phyloP scores from a whole-genome alignment of 768 basidiomycete genomes.

The Thelephora aurantiotincta region DNA sequence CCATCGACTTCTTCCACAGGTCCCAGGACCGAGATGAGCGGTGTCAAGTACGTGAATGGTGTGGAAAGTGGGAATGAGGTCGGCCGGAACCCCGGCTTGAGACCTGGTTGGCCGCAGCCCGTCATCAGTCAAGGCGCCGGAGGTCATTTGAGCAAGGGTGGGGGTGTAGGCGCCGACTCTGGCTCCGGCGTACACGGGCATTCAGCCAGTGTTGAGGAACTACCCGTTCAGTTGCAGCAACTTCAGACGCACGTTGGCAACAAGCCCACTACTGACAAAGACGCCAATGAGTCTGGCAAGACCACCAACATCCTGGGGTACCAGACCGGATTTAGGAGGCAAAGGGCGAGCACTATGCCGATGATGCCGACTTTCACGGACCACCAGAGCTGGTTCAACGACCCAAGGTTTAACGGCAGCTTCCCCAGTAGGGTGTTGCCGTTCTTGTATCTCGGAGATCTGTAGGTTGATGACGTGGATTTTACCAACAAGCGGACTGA shows the following conservation, averaged over 20 bases:
- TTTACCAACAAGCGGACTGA: conserved; percentile 9
- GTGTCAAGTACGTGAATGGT: not conserved
- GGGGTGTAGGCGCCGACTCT: not conserved
- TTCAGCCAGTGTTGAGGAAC: not conserved
- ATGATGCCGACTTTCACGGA: conserved; percentile 42
- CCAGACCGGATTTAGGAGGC: conserved; percentile 23
- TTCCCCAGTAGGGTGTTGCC: conserved; percentile 90
- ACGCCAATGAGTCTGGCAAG: too few species aligned
- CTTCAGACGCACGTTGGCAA: not conserved
- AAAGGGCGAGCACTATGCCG: conserved; percentile 59
- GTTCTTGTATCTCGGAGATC: conserved; percentile 86
- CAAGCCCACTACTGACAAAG: too few species aligned
- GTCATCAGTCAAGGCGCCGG: too few species aligned
- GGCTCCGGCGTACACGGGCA: not conserved
- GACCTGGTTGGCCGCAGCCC: too few species aligned
- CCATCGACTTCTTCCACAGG: too few species aligned
- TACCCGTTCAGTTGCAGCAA: not conserved
- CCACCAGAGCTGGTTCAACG: conserved; percentile 91
- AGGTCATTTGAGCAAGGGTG: too few species aligned
- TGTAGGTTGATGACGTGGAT: conserved; percentile 39
- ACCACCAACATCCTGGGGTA: not conserved
- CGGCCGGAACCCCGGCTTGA: not conserved
- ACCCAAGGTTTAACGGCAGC: conserved; percentile 85
- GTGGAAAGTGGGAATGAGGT: not conserved
- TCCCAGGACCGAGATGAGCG: not conserved